A percentile compares a stretch with the other conserved stretches of the same genome.
Evolutionary conservation across 2,329 filamentous ascomycete species (phyloP).

Genomic region (Nigrospora oryzae): DNA sequence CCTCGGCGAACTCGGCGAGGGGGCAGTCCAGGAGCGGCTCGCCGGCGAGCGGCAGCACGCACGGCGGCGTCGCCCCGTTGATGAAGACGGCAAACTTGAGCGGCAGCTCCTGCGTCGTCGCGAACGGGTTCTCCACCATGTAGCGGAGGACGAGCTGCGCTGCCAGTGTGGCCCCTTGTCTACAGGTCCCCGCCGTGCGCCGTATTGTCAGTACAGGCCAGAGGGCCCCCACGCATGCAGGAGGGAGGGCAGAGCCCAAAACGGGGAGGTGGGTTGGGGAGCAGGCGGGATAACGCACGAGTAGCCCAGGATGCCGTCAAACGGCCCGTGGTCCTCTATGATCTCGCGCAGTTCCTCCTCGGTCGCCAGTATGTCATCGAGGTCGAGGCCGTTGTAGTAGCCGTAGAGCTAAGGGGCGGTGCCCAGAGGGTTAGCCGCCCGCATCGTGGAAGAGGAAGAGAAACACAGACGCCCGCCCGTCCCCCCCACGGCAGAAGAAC

Average conservation of each 20-base stretch:
- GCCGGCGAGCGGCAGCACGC: not conserved
- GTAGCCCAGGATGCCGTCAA: conserved; percentile 2
- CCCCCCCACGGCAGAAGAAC: too few relatives aligned
- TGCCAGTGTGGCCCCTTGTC: not conserved
- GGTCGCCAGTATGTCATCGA: not conserved
- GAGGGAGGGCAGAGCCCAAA: too few relatives aligned
- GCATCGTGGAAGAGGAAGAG: too few relatives aligned
- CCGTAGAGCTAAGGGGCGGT: not conserved
- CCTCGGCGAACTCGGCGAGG: not conserved
- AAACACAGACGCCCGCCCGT: too few relatives aligned
- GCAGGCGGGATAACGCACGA: not conserved
- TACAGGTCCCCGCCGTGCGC: not conserved
- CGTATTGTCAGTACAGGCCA: too few relatives aligned
- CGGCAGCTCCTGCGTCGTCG: not conserved
- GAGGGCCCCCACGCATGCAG: too few relatives aligned
- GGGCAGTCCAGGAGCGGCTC: not conserved
- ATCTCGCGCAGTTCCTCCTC: not conserved
- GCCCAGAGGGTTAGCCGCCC: too few relatives aligned
- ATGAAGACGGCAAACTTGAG: conserved; percentile 2
- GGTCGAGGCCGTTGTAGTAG: not conserved
- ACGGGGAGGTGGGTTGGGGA: too few relatives aligned
- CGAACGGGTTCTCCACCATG: conserved; percentile 1
- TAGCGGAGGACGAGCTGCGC: conserved; percentile 1
- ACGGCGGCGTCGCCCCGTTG: not conserved
- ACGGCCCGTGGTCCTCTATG: not conserved